Evolutionary conservation across 768 basidiomycete species (phyloP).

Genomic region (Lactarius hatsudake): DNA sequence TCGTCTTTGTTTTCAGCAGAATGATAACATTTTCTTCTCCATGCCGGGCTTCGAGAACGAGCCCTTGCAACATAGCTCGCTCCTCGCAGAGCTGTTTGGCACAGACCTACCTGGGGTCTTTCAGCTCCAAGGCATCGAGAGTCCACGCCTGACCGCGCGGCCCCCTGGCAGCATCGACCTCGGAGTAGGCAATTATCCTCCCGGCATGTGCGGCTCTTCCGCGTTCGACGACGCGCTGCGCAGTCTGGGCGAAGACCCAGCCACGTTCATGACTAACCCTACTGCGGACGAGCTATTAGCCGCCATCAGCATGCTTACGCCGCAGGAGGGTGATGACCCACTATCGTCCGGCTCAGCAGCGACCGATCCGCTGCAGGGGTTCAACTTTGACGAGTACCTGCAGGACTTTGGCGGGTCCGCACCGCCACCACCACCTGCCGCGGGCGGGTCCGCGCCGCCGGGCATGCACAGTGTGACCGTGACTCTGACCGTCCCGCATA

Average conservation of each 20-base stretch:
- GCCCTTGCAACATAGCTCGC: neutral
- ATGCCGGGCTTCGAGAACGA: conserved; percentile 1
- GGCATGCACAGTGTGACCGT: neutral
- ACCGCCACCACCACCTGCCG: neutral
- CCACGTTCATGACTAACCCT: conserved; percentile 10
- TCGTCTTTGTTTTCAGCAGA: neutral
- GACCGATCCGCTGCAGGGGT: neutral
- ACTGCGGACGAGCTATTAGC: conserved; percentile 10
- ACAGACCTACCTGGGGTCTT: neutral
- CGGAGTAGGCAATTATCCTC: conserved; percentile 6
- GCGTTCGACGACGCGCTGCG: conserved; percentile 2
- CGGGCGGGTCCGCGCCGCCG: neutral
- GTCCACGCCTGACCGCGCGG: neutral
- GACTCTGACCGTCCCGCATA: neutral
- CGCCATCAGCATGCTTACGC: neutral
- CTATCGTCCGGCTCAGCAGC: neutral
- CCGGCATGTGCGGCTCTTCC: conserved; percentile 4
- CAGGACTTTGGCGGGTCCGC: conserved; percentile 3
- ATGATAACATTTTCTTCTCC: neutral
- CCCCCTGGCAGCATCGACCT: conserved; percentile 20
- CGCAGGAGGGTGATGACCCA: neutral
- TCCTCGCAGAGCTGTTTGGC: neutral
- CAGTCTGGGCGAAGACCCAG: conserved; percentile 4
- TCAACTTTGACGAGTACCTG: conserved; percentile 21
- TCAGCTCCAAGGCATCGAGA: neutral